Evolutionary conservation across 352 stramenopile species (phyloP).

Genomic region (Pythium folliculosum): DNA sequence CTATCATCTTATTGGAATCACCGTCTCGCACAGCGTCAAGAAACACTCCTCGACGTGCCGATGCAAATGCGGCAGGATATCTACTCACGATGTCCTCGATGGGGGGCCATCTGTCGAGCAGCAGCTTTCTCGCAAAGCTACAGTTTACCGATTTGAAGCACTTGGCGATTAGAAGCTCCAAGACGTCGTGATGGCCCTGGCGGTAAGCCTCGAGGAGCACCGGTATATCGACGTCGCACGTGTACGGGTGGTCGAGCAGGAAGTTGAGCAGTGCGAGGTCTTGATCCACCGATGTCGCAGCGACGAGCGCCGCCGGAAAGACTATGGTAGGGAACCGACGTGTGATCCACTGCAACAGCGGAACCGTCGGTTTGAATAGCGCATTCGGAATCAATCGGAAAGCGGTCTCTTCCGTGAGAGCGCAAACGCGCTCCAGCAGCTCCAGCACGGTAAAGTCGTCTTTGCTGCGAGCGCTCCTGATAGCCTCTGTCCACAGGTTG

Average conservation of each 20-base stretch:
- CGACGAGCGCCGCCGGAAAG: neutral
- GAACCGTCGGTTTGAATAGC: neutral
- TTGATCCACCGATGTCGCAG: no score
- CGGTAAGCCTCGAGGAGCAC: neutral
- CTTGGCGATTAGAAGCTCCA: neutral
- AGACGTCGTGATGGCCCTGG: neutral
- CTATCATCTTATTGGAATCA: neutral
- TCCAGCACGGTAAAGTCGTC: neutral
- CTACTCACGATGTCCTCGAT: neutral
- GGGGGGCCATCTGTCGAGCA: neutral
- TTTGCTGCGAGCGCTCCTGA: neutral
- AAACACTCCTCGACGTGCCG: neutral
- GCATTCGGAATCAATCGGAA: neutral
- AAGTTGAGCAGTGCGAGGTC: neutral
- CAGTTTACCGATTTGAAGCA: neutral
- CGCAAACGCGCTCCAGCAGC: neutral
- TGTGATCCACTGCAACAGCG: neutral
- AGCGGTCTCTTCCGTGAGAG: neutral
- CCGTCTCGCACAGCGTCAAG: neutral
- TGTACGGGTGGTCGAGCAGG: neutral
- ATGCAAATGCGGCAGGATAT: neutral
- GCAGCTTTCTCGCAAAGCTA: neutral
- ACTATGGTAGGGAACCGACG: neutral
- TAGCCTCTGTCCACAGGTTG: neutral
- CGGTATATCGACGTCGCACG: neutral